Base-by-base conservation (phyloP, 768 basidiomycete species). In the Kwoniella mangroviensis region DNA sequence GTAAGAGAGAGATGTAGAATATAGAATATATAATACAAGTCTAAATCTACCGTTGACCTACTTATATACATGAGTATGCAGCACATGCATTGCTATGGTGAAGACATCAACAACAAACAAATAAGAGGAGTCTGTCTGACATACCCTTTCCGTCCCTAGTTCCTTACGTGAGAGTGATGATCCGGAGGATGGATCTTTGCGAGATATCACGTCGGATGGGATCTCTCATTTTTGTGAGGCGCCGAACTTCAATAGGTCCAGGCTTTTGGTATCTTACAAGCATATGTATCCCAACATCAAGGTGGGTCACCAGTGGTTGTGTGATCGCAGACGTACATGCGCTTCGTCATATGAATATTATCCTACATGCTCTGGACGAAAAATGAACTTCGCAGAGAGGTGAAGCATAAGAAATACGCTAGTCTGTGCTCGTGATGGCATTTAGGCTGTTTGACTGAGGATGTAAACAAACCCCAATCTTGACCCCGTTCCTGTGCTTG, bases 121-220 rank as follows among this genome's bases (percentile, higher is more conserved):
- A 13, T 19, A 49, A 49, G 45, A 49, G 45, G 45, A 0, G 12
- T 15, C 45, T 49, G 19, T 49, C 34, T 34, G 34, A 34, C 34
- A 34, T 15, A 49, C 45, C 45, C 19, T 19, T 10, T 49, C 45
- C 45, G 13, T 49, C 45, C 13, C 12, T 49, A 10, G 45, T 49
- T 13, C 45, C 45, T 49, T 49, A 49, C 45, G 45, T 49, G 21
- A 40, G 34, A 26, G 56, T 57, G 56, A 57, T 57, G 56, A 57
- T 57, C 56, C 56, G 56, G 56, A 57, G 15, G 15, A 26, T 26
- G 12, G 13, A 13, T 49, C 45, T 49, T 24, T 19, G 26, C 7
- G 28, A 57, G 9, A 57, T 57, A 34, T 34, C 56, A 15, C 56
- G 40, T 26, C 12, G 24, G 56, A 57, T 24, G 56, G 26, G 9